Base-by-base conservation (phyloP, 306 rosid genomes). In the Cicer yamashitae region DNA sequence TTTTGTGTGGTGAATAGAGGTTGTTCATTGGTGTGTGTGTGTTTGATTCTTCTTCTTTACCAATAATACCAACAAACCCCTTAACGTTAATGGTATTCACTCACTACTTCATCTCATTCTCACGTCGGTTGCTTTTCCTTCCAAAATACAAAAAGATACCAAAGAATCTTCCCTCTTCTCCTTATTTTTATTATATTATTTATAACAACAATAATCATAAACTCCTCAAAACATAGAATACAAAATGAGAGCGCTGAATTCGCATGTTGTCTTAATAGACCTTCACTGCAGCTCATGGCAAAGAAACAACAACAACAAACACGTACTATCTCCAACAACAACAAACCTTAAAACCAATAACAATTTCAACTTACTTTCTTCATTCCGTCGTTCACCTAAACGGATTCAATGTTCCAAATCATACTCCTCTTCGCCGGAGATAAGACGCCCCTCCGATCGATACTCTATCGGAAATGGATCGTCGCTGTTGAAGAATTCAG, bases 401-500 rank as follows among this genome's bases (percentile, higher is more conserved):
- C 77, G 58, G 7, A 59, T 90, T 82, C 96, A 62, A 1, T 88
- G 91, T 12, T 15, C 71, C 10, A 75, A 63, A 7, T 70, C 85
- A 14, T 81, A 17, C 5, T 4, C 87, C 34, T 71, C 82, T 1
- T 66, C 96, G 47, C 93, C 93, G 9, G 91, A 78, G 47, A 90
- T 92, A 66, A 96, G 99, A 1, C 74, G 93, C 7, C 99, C 98
- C 2, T 86, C 92, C 13, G 97, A 96, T 48, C 93, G 98, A 10
- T 88, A 88, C 84, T 69, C 67, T 10, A 50, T 83, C 41, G 85
- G 84, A 4, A 87, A 82, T 78, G 96, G 88, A 6, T 76, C 83
- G 10, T 56, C 79, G 8, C 45, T 82, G 6, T 40, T 52, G 20
- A 10, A 13, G 9, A 25, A 18, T 45, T 45, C 56, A 12, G 56